Evolutionary conservation across 169 alveolate genomes (phyloP), one percentile per base, ranked within the genome.

Genomic region (Eimeria tenella): DNA sequence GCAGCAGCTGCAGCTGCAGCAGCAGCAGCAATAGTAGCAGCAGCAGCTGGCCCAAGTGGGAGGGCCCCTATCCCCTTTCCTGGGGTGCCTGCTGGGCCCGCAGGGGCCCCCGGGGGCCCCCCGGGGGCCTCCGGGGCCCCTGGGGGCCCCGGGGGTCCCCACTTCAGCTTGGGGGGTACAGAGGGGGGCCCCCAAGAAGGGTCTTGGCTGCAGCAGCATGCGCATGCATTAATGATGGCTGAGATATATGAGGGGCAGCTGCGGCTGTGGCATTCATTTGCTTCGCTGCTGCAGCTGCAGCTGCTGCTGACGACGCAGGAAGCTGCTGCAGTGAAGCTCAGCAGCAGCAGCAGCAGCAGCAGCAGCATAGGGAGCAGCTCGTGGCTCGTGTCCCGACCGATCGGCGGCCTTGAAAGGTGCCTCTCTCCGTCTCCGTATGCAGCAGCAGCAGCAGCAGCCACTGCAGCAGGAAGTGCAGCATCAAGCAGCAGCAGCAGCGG

Each of bases 181-280:
- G 19, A 58, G 21, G 68, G 68, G 68, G 68, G 68, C 68, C 68
- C 68, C 68, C 19, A 13, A 10, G 68, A 17, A 58, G 68, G 6
- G 15, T 68, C 79, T 68, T 68, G 79, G 79, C 17, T 68, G 31
- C 50, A 68, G 31, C 15, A 31, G 31, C 79, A 23, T 17, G 79
- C 79, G 49, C 52, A 68, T n/a, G 79, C 79, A 21, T 11, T 68
- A 19, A 17, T 17, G 31, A 17, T 68, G n/a, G 79, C 79, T 7
- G 79, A 17, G 31, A 31, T 68, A 9, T 68, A 68, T 31, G 79
- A 68, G 49, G 79, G 50, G 79, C 79, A 68, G 79, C 79, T 68
- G 79, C 79, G 49, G 15, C 50, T 68, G 52, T 68, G 79, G 79
- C 79, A 68, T 11, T 68, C 79, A 23, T 68, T 68, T 68, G 79